Percentiles rank a stretch among this genome's conserved stretches.
Evolutionary conservation across 768 basidiomycete genomes (phyloP).

Genomic region (Rhodotorula graminis): DNA sequence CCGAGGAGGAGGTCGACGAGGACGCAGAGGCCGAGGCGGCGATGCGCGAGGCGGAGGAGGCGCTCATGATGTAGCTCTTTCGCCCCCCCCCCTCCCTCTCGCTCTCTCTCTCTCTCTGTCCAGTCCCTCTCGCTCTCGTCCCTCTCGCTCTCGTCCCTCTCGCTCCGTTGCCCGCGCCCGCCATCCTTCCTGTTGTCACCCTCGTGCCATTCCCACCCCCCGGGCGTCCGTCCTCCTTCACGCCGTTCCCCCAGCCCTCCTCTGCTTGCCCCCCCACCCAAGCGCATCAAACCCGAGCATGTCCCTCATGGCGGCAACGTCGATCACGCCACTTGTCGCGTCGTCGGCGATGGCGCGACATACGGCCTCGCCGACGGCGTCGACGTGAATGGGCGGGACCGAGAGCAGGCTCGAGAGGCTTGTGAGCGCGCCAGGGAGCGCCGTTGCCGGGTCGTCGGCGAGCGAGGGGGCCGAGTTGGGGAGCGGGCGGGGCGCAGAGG

Average conservation of each 20-base stretch:
- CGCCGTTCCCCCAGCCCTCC: background rate
- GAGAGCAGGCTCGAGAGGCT: slow-evolving; percentile 62
- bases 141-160: too few relatives aligned
- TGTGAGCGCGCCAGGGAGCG: slow-evolving; percentile 47
- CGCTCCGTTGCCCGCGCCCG: too few relatives aligned
- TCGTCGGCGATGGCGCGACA: slow-evolving; percentile 58
- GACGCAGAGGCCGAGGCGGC: slow-evolving; percentile 51
- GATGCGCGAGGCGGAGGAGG: slow-evolving; percentile 43
- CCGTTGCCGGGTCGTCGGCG: slow-evolving; percentile 52
- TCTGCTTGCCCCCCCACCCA: background rate
- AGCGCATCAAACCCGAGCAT: slow-evolving; percentile 57
- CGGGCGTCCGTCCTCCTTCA: background rate
- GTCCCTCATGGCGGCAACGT: slow-evolving; percentile 67
- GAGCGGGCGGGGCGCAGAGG: slow-evolving; percentile 51
- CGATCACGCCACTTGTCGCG: slow-evolving; percentile 62
- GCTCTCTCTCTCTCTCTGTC: background rate
- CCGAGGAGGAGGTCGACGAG: background rate
- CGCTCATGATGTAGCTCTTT: slow-evolving; percentile 57
- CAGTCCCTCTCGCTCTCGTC: too few relatives aligned
- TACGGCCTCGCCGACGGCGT: slow-evolving; percentile 83
- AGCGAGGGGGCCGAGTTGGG: slow-evolving; percentile 50
- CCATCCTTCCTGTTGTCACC: too few relatives aligned
- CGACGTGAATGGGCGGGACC: slow-evolving; percentile 90
- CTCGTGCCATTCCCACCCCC: too few relatives aligned
- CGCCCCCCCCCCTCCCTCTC: slow-evolving; percentile 30